Base-by-base conservation (phyloP, 2,329 filamentous ascomycete species). In the Pseudogymnoascus sp. region DNA sequence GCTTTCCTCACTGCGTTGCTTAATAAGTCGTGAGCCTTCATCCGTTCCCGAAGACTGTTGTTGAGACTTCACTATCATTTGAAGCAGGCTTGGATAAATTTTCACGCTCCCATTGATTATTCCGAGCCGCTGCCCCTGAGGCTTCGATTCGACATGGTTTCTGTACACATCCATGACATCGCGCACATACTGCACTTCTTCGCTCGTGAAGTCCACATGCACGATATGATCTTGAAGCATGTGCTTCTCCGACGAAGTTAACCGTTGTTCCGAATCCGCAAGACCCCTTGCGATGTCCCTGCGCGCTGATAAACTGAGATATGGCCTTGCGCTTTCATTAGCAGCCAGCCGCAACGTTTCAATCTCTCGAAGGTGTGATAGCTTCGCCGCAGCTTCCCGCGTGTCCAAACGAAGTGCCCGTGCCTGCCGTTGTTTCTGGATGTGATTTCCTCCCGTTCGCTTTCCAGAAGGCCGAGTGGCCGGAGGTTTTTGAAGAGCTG, bases 1-100 rank as follows among this genome's bases (percentile, higher is more conserved):
- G 28, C 50, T 14, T 0, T 33, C 50, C 10, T 56, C 28, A 2
- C 11, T 33, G n/a, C 50, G 50, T 11, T 38, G 16, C 1, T 22
- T 59, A 7, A 61, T 33, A n/a, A 61, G 40, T 2, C 12, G 24
- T n/a, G 28, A 43, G 14, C 65, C 62, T 19, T 61, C 50, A 40
- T 61, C 61, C n/a, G 53, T 46, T 11, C 19, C 68, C 38, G 33
- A 70, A 68, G 24, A 65, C 53, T 16, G 33, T n/a, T 24, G 69
- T 64, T n/a, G 65, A 62, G 50, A 28, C 26, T 46, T 46, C 22
- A 59, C 12, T 12, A 46, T 60, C 14, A 62, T 40, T 10, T 40
- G 14, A 35, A 62, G 31, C 4, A 35, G 14, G 14, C 28, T 35
- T 2, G 37, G 31, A 16, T 33, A 43, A 8, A 46, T 14, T 16